phyloP scores from a whole-genome alignment of 75 land plant species.

The Sequoiadendron giganteum region DNA sequence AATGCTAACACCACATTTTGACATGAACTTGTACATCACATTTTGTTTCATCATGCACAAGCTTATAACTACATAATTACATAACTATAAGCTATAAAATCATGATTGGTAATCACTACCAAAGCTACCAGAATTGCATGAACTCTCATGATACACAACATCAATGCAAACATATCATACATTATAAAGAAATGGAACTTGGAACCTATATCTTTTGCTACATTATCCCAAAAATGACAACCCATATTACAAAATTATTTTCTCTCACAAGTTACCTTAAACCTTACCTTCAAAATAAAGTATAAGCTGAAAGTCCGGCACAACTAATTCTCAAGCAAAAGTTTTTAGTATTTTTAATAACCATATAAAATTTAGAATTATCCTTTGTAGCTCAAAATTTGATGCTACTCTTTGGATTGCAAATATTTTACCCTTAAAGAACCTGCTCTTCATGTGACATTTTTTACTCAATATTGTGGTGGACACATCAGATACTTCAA shows the following conservation, averaged over 20 bases:
- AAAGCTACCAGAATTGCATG: not conserved
- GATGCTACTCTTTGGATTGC: not conserved
- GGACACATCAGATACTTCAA: not conserved
- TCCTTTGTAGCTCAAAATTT: not conserved
- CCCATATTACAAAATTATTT: not conserved
- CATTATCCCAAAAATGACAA: not conserved
- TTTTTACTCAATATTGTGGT: not conserved
- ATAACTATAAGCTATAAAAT: not conserved
- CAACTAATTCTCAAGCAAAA: not conserved
- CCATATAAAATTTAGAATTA: not conserved
- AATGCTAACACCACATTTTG: not conserved
- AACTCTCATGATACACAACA: not conserved
- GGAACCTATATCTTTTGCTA: not conserved
- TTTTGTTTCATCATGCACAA: not conserved
- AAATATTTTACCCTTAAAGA: not conserved
- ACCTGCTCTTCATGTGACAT: not conserved
- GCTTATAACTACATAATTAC: not conserved
- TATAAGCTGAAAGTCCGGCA: not conserved
- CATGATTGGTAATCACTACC: not conserved
- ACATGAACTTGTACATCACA: not conserved
- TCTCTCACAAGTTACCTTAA: not conserved
- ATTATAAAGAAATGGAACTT: not conserved
- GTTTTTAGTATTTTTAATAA: not conserved
- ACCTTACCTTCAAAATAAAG: not conserved
- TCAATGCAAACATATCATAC: not conserved